Evolutionary conservation across 176 grass and related monocot genomes (phyloP), one percentile per base, ranked within the genome.

Genomic region (Poa annua): DNA sequence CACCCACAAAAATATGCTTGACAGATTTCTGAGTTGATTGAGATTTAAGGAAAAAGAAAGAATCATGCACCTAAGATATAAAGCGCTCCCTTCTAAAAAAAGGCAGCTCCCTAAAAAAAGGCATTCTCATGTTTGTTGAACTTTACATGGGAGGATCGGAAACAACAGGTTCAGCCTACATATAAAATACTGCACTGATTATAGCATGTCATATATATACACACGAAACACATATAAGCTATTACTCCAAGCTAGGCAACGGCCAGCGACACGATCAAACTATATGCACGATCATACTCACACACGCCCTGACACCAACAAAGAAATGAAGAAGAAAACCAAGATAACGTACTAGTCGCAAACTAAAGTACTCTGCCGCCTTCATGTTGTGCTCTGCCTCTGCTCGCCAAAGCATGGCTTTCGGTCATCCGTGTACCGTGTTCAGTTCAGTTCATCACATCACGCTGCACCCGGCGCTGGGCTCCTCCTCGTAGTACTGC

Each of bases 391-490:
- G 21, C 41, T 42, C 41, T 41, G n/a, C 52, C 20, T 56, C 53
- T 21, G 57, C 11, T 14, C 22, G 25, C 57, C 57, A 26, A 26
- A 61, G 57, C 21, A 61, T 26, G 24, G 59, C 29, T 3, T 10
- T 3, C 29, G 59, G 11, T 29, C 22, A 61, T 60, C 57, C 4
- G 10, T 29, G 24, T n/a, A n/a, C n/a, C n/a, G n/a, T n/a, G n/a
- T n/a, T n/a, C n/a, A n/a, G n/a, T 65, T 71, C 20, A 47, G 63
- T 1, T 26, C 33, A 8, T 86, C 84, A 90, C 88, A 90, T 80
- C 60, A 90, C 12, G 75, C 39, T 86, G 84, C 88, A 90, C 21
- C 39, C 88, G 41, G 84, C 84, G 25, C 74, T 74, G 39, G 88
- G 84, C 59, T 86, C 84, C 22, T 83, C 88, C 5, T 75, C 59